These are phyloP conservation scores for Diutina scorzettiae DNA, from an alignment of 1,139 yeast species.

Conservation along the genomic window DNA sequence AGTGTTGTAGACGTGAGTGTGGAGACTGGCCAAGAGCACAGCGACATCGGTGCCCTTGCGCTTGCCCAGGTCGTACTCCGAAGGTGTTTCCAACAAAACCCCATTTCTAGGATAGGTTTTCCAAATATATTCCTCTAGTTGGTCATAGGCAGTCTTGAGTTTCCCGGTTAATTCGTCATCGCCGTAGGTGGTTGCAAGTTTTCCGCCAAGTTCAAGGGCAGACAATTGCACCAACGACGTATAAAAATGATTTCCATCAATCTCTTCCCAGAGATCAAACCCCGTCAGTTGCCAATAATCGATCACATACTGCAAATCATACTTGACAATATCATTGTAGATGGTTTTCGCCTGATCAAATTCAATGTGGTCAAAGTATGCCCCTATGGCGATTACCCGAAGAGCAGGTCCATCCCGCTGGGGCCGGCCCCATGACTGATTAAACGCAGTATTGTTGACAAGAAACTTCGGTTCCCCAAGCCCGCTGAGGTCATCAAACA, in stretches of 20 bases:
- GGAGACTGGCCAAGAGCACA: conserved; percentile 53
- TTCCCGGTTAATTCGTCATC: conserved; percentile 17
- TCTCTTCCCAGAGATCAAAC: conserved; percentile 94
- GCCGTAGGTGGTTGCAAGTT: conserved; percentile 27
- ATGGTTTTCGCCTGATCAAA: conserved; percentile 18
- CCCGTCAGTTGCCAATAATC: conserved; percentile 53
- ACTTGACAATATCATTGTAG: conserved; percentile 44
- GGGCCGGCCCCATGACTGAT: conserved; percentile 81
- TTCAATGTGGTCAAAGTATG: conserved; percentile 35
- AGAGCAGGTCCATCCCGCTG: conserved; percentile 93
- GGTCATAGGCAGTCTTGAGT: conserved; percentile 16
- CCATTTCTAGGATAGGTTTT: conserved; percentile 26
- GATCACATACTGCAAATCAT: conserved; percentile 58
- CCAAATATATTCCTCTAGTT: conserved; percentile 27
- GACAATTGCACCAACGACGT: conserved; percentile 65
- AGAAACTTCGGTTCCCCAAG: conserved; percentile 86
- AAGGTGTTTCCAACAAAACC: conserved; percentile 59
- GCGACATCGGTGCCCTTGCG: conserved; percentile 79
- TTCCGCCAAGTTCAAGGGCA: conserved; percentile 50
- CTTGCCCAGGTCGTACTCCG: conserved; percentile 20
- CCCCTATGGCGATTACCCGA: conserved; percentile 52
- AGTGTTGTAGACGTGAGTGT: conserved; percentile 40
- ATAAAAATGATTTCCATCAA: conserved; percentile 62
- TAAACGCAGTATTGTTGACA: conserved; percentile 51
- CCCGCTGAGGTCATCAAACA: conserved; percentile 36